Evolutionary conservation across 129 eudicot genomes (phyloP).

Genomic region (Apium graveolens): DNA sequence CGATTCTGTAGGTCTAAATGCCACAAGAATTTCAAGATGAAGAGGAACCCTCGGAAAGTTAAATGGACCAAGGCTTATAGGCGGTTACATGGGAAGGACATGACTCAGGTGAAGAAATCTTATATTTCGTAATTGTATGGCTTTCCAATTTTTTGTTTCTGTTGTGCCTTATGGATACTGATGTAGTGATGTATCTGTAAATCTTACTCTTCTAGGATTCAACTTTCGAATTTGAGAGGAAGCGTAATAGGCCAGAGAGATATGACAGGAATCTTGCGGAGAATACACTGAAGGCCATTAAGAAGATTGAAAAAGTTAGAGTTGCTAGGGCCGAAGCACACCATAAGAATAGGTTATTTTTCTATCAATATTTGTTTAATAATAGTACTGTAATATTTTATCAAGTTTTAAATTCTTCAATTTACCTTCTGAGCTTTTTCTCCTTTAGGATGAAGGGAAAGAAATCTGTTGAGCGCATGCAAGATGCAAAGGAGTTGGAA

Average conservation of each 20-base stretch:
- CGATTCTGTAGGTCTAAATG: constrained; percentile 93
- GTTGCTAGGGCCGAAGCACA: constrained; percentile 41
- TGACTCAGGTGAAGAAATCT: constrained; percentile 67
- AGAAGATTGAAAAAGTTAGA: constrained; percentile 57
- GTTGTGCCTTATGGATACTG: not conserved
- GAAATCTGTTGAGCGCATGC: constrained; percentile 32
- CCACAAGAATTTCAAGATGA: constrained; percentile 97
- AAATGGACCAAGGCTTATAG: constrained; percentile 97
- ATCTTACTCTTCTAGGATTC: constrained; percentile 43
- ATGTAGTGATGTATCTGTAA: not conserved
- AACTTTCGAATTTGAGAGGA: constrained; percentile 95
- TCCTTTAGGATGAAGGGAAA: constrained; percentile 27
- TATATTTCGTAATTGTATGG: not conserved
- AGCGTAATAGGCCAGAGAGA: constrained; percentile 93
- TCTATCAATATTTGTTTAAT: not conserved
- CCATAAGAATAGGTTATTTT: constrained; percentile 35
- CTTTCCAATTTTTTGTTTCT: not conserved
- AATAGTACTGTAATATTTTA: constrained; percentile 35
- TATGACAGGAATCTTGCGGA: constrained; percentile 72
- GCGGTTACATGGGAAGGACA: constrained; percentile 86
- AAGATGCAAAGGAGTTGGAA: constrained; percentile 45
- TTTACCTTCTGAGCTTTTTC: not conserved
- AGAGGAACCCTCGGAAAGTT: constrained; percentile 94
- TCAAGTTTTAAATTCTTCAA: not conserved
- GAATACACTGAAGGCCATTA: constrained; percentile 69